Conservation (phyloP, 2,329 filamentous ascomycete species). For the Neonectria hederae region DNA sequence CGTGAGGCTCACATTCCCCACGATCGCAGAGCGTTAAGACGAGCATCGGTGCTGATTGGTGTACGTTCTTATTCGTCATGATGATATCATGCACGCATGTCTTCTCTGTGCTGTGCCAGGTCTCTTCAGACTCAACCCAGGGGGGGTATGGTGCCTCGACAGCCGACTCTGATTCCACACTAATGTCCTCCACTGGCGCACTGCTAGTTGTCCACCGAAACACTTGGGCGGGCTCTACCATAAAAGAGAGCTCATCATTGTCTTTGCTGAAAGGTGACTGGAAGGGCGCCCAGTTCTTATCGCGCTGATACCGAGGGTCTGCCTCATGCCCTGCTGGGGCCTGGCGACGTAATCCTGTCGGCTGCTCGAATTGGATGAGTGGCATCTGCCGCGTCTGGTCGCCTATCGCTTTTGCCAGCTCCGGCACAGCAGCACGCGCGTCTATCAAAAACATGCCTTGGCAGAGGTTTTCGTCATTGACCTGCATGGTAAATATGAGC, state of each 20-base stretch:
- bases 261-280: constrained; percentile 8
- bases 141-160: constrained; percentile 36
- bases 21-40: constrained; percentile 36
- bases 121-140: constrained; percentile 22
- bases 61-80: constrained; percentile 33
- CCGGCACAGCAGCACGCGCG: constrained; percentile 33
- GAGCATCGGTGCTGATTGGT: constrained; percentile 39
- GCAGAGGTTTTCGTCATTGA: constrained; percentile 35
- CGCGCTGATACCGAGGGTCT: not conserved
- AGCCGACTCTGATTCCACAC: constrained; percentile 19
- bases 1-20: constrained; percentile 28
- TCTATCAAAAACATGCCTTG: constrained; percentile 37
- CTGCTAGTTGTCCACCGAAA: not conserved
- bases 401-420: constrained; percentile 29
- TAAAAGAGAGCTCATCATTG: not conserved
- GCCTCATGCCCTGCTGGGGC: constrained; percentile 13
- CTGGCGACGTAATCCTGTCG: constrained; percentile 29
- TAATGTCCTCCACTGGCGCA: constrained; percentile 1
- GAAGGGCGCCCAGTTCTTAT: constrained; percentile 6
- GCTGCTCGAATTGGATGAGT: constrained; percentile 29
- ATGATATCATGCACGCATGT: constrained; percentile 38
- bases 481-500: constrained; percentile 38
- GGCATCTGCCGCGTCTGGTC: constrained; percentile 32
- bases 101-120: constrained; percentile 31
- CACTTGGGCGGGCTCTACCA: constrained; percentile 3